phyloP scores from a whole-genome alignment of 2,329 filamentous ascomycete genomes.

The Calonectria multiphialidica region DNA sequence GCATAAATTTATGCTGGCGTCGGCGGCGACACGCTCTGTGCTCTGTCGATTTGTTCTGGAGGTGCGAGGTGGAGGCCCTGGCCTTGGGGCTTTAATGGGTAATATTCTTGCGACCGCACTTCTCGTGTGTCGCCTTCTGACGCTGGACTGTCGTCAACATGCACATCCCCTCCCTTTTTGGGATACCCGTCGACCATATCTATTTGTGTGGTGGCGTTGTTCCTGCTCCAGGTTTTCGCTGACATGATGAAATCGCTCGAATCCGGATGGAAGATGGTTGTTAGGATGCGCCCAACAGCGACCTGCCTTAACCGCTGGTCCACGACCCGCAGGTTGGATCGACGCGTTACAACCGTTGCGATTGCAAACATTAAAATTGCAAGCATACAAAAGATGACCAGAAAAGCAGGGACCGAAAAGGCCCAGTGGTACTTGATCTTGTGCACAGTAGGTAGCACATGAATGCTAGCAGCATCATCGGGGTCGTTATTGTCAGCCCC shows the following conservation, averaged over 20 bases:
- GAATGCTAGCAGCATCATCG: slow-evolving; percentile 10
- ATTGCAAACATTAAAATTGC: neutral
- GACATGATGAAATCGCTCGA: slow-evolving; percentile 18
- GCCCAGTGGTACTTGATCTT: slow-evolving; percentile 27
- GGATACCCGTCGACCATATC: slow-evolving; percentile 2
- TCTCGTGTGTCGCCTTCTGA: neutral
- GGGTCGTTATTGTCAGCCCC: slow-evolving; percentile 19
- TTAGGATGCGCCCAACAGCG: slow-evolving; percentile 26
- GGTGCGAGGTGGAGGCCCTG: neutral
- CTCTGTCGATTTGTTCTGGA: neutral
- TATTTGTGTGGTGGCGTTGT: slow-evolving; percentile 10
- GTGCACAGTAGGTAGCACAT: slow-evolving; percentile 15
- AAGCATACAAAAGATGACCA: slow-evolving; percentile 12
- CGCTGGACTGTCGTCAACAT: neutral
- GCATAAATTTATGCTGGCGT: neutral
- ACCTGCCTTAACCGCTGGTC: slow-evolving; percentile 21
- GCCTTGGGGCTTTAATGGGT: neutral
- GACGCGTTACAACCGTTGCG: slow-evolving; percentile 11
- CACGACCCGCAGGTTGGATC: slow-evolving; percentile 13
- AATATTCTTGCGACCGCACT: neutral
- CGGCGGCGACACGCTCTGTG: neutral
- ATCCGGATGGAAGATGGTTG: slow-evolving; percentile 14
- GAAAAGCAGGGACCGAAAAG: slow-evolving; percentile 30
- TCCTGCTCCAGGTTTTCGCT: slow-evolving; percentile 14
- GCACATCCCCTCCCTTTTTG: neutral